These are phyloP conservation scores for Plectranthus barbatus DNA, from an alignment of 257 asterid genomes.

Conservation along the genomic window DNA sequence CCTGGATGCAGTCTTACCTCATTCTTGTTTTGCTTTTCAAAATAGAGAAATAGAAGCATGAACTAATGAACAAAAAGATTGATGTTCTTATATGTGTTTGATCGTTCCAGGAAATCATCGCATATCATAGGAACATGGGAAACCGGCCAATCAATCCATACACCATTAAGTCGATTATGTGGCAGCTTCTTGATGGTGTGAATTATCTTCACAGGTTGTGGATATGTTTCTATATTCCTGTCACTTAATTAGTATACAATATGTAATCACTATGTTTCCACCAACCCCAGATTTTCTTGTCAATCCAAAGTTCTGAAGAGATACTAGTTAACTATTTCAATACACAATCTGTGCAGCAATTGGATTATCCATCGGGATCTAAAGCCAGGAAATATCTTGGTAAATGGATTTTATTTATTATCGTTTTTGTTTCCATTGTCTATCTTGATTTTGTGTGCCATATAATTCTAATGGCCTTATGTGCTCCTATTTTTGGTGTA, in stretches of 20 bases:
- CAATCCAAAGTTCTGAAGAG: background rate
- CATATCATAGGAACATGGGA: conserved; percentile 96
- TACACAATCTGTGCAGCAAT: conserved; percentile 53
- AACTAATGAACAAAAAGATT: background rate
- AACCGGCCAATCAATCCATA: conserved; percentile 73
- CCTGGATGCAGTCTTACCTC: too few relatives aligned
- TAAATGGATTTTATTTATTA: conserved; percentile 17
- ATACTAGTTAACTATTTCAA: conserved; percentile 7
- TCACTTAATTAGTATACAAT: conserved; percentile 7
- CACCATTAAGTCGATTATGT: conserved; percentile 80
- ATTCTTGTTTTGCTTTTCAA: too few relatives aligned
- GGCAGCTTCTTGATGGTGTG: conserved; percentile 99
- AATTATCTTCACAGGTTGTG: conserved; percentile 90
- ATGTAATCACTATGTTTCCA: background rate
- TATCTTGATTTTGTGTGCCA: background rate
- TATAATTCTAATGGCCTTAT: too few relatives aligned
- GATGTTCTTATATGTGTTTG: background rate
- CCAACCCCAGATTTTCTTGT: background rate
- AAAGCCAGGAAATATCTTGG: conserved; percentile 96
- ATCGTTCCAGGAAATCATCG: conserved; percentile 45
- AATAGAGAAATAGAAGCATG: background rate
- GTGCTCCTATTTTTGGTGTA: too few relatives aligned
- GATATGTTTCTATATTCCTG: background rate
- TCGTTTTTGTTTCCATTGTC: background rate
- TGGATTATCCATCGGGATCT: conserved; percentile 98